These are phyloP conservation scores for Penicillium lividum DNA, from an alignment of 495 filamentous ascomycete genomes.

Conservation along the genomic window DNA sequence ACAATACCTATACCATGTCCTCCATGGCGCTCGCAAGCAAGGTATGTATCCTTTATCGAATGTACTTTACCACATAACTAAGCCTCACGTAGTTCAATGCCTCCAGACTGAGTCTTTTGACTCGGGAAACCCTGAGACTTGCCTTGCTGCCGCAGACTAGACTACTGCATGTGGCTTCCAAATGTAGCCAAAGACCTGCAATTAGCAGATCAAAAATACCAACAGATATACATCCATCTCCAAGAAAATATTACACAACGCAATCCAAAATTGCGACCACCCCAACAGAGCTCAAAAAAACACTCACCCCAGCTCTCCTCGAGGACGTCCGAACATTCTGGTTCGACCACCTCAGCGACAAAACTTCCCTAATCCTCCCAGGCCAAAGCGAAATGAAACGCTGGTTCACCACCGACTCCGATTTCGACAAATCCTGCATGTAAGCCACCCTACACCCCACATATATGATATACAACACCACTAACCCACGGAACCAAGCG, in stretches of 20 bases:
- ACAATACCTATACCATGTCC: neutral
- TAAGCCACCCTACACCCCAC: slow-evolving; percentile 10
- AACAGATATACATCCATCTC: neutral
- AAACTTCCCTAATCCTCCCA: slow-evolving; percentile 22
- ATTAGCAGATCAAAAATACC: neutral
- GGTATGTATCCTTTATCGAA: neutral
- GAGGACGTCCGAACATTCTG: slow-evolving; percentile 25
- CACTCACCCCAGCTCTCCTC: slow-evolving; percentile 25
- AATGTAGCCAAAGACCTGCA: neutral
- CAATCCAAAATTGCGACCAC: slow-evolving; percentile 6
- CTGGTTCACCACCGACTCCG: slow-evolving; percentile 29
- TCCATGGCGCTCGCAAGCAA: neutral
- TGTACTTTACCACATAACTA: neutral
- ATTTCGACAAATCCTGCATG: slow-evolving; percentile 34
- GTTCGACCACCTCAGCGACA: slow-evolving; percentile 23
- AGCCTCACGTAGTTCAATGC: neutral
- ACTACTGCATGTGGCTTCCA: neutral
- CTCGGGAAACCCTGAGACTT: neutral
- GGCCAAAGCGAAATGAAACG: slow-evolving; percentile 21
- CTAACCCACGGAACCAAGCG: slow-evolving; percentile 1
- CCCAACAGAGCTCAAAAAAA: slow-evolving; percentile 16
- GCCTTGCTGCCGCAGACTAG: slow-evolving; percentile 1
- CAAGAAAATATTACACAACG: slow-evolving; percentile 11
- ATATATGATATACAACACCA: neutral
- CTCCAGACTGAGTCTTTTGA: neutral